Evolutionary conservation across 352 stramenopile species (phyloP), one percentile per base, ranked within the genome.

Genomic region (Globisporangium viniferum): DNA sequence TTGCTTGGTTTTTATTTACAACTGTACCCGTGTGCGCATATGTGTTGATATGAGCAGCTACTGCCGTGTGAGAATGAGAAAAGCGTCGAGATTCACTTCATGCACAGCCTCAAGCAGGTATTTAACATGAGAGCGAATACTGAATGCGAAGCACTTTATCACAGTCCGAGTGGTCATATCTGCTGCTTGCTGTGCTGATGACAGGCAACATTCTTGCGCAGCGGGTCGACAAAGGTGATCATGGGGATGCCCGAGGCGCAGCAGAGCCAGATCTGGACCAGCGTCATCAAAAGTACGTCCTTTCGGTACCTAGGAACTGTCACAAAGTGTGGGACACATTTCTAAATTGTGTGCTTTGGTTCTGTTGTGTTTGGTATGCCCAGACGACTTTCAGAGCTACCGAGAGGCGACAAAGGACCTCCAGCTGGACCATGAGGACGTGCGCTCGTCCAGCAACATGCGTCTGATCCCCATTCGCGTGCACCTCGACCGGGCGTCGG

Each of bases 71-170:
- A 92, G 41, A 90, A 92, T 59, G 81, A 93, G 58, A 73, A 86
- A 56, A 88, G 76, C 46, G 79, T 93, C 44, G 87, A 93, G 73
- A 83, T 74, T 20, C 81, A 93, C 73, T 95, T 93, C 54, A 95
- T 95, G 85, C 85, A 95, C 76, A 90, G 81, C 62, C 77, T 92
- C 44, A 95, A 95, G 69, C 87, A 94, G 68, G 74, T 81, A 24
- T 24, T 24, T 24, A 67, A 2, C 6, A 3, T 22, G 29, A 57
- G 51, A 33, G 2, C 3, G 12, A 27, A 5, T 27, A n/a, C 53
- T 22, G 31, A 33, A 33, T 33, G 31, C 2, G 31, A 33, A 33
- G 31, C 31, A 5, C 14, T 18, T 35, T 49, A 20, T n/a, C 41
- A 22, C 15, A 49, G 15, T 49, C 41, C 14, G 41, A 49, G 1